These are phyloP conservation scores for Tuber aestivum DNA, from an alignment of 495 filamentous ascomycete genomes.

Conservation along the genomic window DNA sequence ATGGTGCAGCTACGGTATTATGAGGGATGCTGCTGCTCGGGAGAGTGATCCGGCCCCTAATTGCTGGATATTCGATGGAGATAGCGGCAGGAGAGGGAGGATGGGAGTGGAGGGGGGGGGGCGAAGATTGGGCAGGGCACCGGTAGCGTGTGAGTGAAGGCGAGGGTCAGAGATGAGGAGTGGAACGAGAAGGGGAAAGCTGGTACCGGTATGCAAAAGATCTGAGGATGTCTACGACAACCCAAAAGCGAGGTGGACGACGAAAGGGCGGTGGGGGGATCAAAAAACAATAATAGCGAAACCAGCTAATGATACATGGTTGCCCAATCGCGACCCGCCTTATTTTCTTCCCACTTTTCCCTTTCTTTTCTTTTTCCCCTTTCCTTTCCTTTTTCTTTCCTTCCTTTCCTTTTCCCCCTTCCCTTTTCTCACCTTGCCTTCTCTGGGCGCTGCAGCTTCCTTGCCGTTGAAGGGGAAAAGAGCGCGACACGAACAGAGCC, in stretches of 20 bases:
- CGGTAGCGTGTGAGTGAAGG: neutral
- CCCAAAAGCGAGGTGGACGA: constrained; percentile 19
- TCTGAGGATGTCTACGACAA: constrained; percentile 1
- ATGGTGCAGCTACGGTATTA: constrained; percentile 27
- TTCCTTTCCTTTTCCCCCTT: constrained; percentile 1
- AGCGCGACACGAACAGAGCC: constrained; percentile 20
- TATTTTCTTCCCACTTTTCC: neutral
- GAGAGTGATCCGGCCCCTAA: constrained; percentile 25
- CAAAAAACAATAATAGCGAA: constrained; percentile 21
- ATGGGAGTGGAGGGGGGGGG: constrained; percentile 14
- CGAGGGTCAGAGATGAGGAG: constrained; percentile 21
- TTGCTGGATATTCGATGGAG: constrained; percentile 18
- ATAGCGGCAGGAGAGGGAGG: constrained; percentile 15
- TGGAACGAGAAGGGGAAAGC: constrained; percentile 11
- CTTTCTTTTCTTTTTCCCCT: neutral
- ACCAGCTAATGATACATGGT: constrained; percentile 26
- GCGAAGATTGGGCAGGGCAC: neutral
- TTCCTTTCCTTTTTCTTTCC: neutral
- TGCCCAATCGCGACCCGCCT: constrained; percentile 6
- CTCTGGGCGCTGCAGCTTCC: constrained; percentile 31
- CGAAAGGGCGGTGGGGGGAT: constrained; percentile 38
- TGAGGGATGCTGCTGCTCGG: constrained; percentile 26
- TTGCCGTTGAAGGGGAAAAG: constrained; percentile 22
- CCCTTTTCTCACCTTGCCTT: constrained; percentile 13
- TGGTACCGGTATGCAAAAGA: neutral